phyloP scores from a whole-genome alignment of 1,284 basidiomycete genomes.

The Irpex rosettiformis region DNA sequence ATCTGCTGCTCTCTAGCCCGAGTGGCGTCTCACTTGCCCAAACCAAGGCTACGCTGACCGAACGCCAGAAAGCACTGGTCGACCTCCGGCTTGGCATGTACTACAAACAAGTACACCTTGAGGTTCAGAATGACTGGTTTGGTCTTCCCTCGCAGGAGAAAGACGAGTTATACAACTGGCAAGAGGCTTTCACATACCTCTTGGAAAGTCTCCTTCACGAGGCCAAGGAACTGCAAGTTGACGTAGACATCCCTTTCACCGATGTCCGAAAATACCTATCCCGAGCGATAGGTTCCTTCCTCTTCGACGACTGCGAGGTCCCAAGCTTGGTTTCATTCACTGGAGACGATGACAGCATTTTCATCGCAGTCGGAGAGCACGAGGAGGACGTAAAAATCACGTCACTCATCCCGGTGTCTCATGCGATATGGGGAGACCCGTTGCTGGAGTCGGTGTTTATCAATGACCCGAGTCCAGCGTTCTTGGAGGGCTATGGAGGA shows the following conservation, averaged over 20 bases:
- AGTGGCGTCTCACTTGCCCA: conserved; percentile 30
- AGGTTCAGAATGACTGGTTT: conserved; percentile 70
- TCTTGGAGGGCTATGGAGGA: conserved; percentile 59
- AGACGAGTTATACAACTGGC: conserved; percentile 58
- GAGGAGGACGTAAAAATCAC: conserved; percentile 27
- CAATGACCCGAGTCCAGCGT: conserved; percentile 39
- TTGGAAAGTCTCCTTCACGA: conserved; percentile 52
- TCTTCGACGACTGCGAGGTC: conserved; percentile 73
- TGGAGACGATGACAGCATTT: conserved; percentile 50
- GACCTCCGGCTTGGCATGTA: conserved; percentile 56
- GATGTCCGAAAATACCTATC: conserved; percentile 50
- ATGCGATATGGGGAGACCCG: conserved; percentile 73
- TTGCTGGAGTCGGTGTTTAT: conserved; percentile 61
- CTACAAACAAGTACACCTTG: conserved; percentile 56
- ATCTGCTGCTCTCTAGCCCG: conserved; percentile 27
- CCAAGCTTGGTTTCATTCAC: conserved; percentile 63
- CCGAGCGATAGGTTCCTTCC: conserved; percentile 66
- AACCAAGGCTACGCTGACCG: conserved; percentile 35
- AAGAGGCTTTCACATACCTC: conserved; percentile 60
- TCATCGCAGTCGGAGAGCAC: conserved; percentile 32
- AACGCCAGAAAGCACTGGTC: conserved; percentile 40
- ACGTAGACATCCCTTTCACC: conserved; percentile 33
- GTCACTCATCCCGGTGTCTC: conserved; percentile 37
- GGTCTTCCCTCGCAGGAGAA: conserved; percentile 43
- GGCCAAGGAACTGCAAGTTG: conserved; percentile 18